A percentile compares a stretch with the other conserved stretches of the same genome.
phyloP scores from a whole-genome alignment of 371 early-diverging fungal genomes.

The Mortierella sp. region DNA sequence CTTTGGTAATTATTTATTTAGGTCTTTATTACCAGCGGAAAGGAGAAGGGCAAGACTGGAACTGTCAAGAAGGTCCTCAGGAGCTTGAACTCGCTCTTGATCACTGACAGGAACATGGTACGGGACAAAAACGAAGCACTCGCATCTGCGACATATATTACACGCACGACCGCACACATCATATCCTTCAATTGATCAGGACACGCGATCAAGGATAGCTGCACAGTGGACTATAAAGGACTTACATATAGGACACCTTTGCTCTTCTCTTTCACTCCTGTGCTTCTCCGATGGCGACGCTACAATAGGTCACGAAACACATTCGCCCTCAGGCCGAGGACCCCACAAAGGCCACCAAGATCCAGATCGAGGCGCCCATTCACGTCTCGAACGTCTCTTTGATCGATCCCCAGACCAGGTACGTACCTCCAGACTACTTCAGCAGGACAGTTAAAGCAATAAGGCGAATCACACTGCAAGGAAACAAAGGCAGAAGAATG shows the following conservation, averaged over 20 bases:
- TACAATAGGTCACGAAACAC: conserved; percentile 62
- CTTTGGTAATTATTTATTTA: conserved; percentile 12
- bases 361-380: conserved; percentile 75
- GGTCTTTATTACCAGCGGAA: conserved; percentile 69
- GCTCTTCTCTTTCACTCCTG: neutral
- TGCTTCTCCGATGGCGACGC: neutral
- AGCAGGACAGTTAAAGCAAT: neutral
- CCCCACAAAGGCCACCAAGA: conserved; percentile 60
- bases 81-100: conserved; percentile 66
- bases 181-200: neutral
- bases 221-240: neutral
- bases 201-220: neutral
- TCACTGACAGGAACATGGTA: conserved; percentile 72
- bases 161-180: neutral
- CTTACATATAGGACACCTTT: no score
- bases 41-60: conserved; percentile 76
- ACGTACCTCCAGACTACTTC: neutral
- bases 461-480: neutral
- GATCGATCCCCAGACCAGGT: conserved; percentile 72
- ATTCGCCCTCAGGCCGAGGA: conserved; percentile 61
- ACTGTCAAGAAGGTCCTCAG: conserved; percentile 66
- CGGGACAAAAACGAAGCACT: conserved; percentile 7
- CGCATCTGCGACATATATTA: neutral
- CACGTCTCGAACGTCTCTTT: conserved; percentile 74
- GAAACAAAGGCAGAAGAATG: neutral